Conservation (phyloP, 495 filamentous ascomycete genomes). For the Aspergillus coremiiformis region DNA sequence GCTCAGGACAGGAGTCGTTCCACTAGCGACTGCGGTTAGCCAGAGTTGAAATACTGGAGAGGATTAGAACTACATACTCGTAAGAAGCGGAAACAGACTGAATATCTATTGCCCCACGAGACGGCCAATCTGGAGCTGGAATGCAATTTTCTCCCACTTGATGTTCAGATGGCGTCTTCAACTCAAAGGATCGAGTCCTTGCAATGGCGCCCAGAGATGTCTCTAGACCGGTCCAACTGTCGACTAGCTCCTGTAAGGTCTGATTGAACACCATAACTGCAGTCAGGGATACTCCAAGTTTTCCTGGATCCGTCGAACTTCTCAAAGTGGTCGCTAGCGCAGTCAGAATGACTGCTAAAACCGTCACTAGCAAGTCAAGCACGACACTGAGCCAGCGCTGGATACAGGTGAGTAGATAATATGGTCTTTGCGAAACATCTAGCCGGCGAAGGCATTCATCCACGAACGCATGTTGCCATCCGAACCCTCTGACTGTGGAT, state of each 20-base stretch:
- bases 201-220: constrained; percentile 28
- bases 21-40: too few species aligned
- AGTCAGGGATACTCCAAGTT: constrained; percentile 25
- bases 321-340: constrained; percentile 17
- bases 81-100: constrained; percentile 5
- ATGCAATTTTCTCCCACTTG: constrained; percentile 6
- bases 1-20: too few species aligned
- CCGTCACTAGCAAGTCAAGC: constrained; percentile 51
- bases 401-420: neutral
- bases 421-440: neutral
- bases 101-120: constrained; percentile 11
- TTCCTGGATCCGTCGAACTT: constrained; percentile 11
- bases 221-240: constrained; percentile 21
- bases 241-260: constrained; percentile 18
- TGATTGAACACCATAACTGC: constrained; percentile 28
- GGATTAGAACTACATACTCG: too few species aligned
- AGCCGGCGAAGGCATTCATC: neutral
- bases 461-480: neutral
- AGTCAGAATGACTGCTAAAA: constrained; percentile 48
- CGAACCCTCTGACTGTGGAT: constrained; percentile 49
- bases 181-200: constrained; percentile 20
- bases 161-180: constrained; percentile 19
- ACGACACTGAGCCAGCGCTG: constrained; percentile 60
- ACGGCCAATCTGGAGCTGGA: constrained; percentile 15
- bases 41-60: too few species aligned